A percentile compares a stretch with the other conserved stretches of the same genome.
phyloP scores from a whole-genome alignment of 192 early-diverging fungal genomes.

The Coemansia sp. region DNA sequence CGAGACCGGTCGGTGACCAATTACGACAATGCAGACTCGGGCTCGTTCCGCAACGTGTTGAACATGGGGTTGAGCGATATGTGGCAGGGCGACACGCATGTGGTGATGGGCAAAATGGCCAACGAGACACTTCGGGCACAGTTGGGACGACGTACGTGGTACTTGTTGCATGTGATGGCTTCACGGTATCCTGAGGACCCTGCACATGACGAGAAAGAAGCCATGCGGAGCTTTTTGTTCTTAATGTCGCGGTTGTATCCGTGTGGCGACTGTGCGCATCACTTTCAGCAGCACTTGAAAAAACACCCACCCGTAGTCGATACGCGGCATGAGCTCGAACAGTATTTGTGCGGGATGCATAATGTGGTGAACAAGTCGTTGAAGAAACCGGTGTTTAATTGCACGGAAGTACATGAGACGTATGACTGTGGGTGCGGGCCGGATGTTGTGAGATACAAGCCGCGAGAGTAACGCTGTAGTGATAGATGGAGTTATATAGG shows the following conservation, averaged over 20 bases:
- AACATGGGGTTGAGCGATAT: slow-evolving; percentile 25
- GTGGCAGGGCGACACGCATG: slow-evolving; percentile 49
- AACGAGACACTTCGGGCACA: slow-evolving; percentile 76
- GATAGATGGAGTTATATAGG: no score
- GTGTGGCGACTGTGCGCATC: slow-evolving; percentile 92
- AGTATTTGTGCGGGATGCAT: slow-evolving; percentile 88
- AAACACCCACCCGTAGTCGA: slow-evolving; percentile 78
- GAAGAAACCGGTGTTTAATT: slow-evolving; percentile 79
- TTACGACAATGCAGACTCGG: slow-evolving; percentile 25
- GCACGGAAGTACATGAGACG: slow-evolving; percentile 65
- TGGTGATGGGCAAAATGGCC: slow-evolving; percentile 67
- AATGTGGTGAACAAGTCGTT: slow-evolving; percentile 89
- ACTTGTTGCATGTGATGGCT: slow-evolving; percentile 90
- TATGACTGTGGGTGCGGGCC: slow-evolving; percentile 86
- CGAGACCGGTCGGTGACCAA: slow-evolving; percentile 34
- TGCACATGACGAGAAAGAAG: slow-evolving; percentile 66
- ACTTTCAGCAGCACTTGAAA: slow-evolving; percentile 77
- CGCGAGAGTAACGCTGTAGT: slow-evolving; percentile 4
- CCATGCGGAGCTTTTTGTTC: slow-evolving; percentile 76
- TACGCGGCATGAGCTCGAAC: slow-evolving; percentile 65
- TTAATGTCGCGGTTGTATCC: slow-evolving; percentile 87
- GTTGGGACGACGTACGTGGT: slow-evolving; percentile 87
- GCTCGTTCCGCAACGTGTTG: slow-evolving; percentile 33
- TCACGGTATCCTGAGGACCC: slow-evolving; percentile 82
- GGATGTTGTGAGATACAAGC: slow-evolving; percentile 43